A percentile compares a stretch with the other conserved stretches of the same genome.
Evolutionary conservation across 164 flowering plant genomes (phyloP).

Genomic region (Protea cynaroides): DNA sequence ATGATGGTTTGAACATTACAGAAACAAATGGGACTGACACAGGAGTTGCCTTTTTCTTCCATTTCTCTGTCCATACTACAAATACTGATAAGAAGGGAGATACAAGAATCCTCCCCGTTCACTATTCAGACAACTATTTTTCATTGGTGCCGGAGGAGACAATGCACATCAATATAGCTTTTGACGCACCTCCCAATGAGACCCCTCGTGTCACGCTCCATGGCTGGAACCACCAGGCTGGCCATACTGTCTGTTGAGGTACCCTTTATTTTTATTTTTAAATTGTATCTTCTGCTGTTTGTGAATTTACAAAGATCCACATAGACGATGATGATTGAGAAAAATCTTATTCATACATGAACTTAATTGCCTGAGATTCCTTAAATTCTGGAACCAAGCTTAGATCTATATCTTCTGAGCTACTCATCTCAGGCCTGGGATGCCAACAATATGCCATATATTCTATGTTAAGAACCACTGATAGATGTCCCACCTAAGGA

Average conservation of each 20-base stretch:
- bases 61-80: slow-evolving; percentile 71
- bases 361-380: neutral
- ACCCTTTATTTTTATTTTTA: neutral
- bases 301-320: neutral
- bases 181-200: slow-evolving; percentile 68
- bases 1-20: slow-evolving; percentile 25
- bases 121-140: slow-evolving; percentile 92
- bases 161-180: slow-evolving; percentile 46
- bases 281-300: neutral
- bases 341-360: neutral
- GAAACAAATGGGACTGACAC: slow-evolving; percentile 49
- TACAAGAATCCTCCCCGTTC: slow-evolving; percentile 91
- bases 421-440: too few species aligned
- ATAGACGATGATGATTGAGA: neutral
- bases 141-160: slow-evolving; percentile 89
- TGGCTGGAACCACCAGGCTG: slow-evolving; percentile 73
- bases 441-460: too few species aligned
- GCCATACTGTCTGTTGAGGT: slow-evolving; percentile 35
- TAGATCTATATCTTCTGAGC: too few species aligned
- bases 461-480: too few species aligned
- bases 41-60: slow-evolving; percentile 93
- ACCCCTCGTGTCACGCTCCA: slow-evolving; percentile 65
- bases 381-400: neutral
- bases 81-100: slow-evolving; percentile 53
- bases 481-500: too few species aligned